phyloP scores from a whole-genome alignment of 345 rosid genomes.

The Eucalyptus fibrosa region DNA sequence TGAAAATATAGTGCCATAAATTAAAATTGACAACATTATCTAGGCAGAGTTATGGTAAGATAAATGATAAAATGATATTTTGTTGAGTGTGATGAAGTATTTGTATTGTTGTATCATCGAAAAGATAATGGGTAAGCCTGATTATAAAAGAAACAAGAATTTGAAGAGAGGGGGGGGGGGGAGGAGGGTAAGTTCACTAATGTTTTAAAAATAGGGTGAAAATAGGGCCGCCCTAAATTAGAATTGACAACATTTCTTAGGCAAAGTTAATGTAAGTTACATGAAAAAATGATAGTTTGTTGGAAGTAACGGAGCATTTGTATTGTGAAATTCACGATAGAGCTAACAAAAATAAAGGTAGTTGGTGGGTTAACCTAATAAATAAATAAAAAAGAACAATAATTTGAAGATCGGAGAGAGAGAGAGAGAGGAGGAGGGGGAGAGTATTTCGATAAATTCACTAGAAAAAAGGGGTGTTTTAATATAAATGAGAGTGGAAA shows the following conservation, averaged over 20 bases:
- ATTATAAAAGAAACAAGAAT: too few relatives aligned
- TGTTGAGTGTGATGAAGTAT: background rate
- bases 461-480: rapidly evolving
- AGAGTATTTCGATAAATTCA: background rate
- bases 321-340: background rate
- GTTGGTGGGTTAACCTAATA: background rate
- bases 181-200: too few relatives aligned
- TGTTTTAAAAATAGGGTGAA: too few relatives aligned
- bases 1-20: background rate
- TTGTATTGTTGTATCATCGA: background rate
- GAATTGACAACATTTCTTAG: background rate
- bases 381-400: too few relatives aligned
- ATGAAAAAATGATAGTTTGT: background rate
- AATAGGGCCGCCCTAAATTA: too few relatives aligned
- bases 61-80: background rate
- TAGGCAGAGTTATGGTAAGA: background rate
- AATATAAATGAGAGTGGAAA: background rate
- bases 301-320: background rate
- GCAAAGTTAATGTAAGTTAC: background rate
- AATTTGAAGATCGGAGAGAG: background rate
- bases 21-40: background rate
- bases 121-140: too few relatives aligned
- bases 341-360: background rate
- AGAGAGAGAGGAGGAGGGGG: background rate
- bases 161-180: too few relatives aligned